Evolutionary conservation across 257 asterid species (phyloP).

Genomic region (Nicotiana undulata): DNA sequence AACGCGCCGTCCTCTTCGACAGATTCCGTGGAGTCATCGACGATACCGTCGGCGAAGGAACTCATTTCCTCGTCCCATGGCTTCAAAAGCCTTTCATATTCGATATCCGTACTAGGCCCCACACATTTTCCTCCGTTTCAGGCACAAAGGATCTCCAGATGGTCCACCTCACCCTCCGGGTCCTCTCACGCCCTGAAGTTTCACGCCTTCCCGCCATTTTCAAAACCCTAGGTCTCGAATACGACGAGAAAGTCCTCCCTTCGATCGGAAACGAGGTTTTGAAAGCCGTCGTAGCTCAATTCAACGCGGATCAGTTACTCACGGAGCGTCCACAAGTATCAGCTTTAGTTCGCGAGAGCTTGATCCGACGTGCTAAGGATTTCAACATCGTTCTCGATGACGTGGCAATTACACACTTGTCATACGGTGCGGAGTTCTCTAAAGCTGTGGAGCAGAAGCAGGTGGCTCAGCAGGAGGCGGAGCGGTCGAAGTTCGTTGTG

Average conservation of each 20-base stretch:
- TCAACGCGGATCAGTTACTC: conserved; percentile 87
- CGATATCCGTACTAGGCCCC: conserved; percentile 87
- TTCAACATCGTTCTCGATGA: conserved; percentile 85
- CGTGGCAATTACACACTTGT: conserved; percentile 89
- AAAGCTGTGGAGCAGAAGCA: conserved; percentile 98
- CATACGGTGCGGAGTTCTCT: conserved; percentile 87
- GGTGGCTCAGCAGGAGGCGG: conserved; percentile 99
- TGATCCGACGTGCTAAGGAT: conserved; percentile 80
- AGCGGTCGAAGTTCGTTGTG: conserved; percentile 87
- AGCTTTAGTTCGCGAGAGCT: conserved; percentile 79
- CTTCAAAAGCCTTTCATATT: conserved; percentile 84
- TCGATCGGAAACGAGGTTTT: conserved; percentile 90
- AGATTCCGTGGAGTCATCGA: conserved; percentile 84
- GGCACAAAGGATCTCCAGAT: conserved; percentile 98
- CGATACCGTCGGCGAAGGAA: conserved; percentile 76
- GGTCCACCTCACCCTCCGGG: conserved; percentile 92
- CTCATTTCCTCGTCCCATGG: conserved; percentile 86
- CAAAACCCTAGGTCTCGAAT: conserved; percentile 83
- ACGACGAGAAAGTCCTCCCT: conserved; percentile 90
- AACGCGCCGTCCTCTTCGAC: conserved; percentile 90
- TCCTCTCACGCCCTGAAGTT: conserved; percentile 87
- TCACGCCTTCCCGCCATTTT: conserved; percentile 57
- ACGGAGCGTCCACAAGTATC: conserved; percentile 95
- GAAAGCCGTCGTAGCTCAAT: conserved; percentile 90
- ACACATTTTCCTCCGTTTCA: conserved; percentile 70